Evolutionary conservation across 345 rosid genomes (phyloP), one percentile per base, ranked within the genome.

Genomic region (Litchi chinensis): DNA sequence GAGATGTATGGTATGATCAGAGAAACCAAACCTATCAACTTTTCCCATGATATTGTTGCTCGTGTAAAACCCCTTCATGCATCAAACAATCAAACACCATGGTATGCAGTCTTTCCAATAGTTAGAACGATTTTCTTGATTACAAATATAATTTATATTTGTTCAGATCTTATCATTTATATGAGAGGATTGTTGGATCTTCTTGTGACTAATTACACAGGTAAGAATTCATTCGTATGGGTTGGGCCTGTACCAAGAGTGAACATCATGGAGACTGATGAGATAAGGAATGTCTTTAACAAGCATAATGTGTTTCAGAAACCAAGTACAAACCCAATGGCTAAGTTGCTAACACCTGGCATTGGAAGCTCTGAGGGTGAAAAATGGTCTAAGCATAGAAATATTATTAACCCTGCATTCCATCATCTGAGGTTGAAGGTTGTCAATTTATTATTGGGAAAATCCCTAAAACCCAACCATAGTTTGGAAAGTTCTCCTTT

Each of bases 181-280:
- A 46, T 46, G 8, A 46, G 10, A 46, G 8, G 52, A 46, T 46
- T 46, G 1, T 46, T 8, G 52, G 52, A 46, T 46, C 12, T 46
- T 32, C 3, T 32, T 32, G 37, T 32, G 37, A 32, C 37, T 8
- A 68, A 21, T 40, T 10, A 68, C 75, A 67, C 73, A 81, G 80
- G 80, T 10, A 81, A 81, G 52, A 76, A 73, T 41, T 59, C 67
- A 15, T 81, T 73, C 60, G 0, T 21, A n/a, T 81, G 84, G 84
- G 3, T 9, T 4, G 84, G 81, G 9, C 77, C 78, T 24, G 26
- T 12, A 21, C 84, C 78, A 5, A 59, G 59, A 46, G 57, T 81
- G 54, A 37, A 56, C 66, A 40, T 81, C 32, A 73, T n/a, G 74
- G 63, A 60, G 48, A 71, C 75, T 43, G 71, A 72, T 32, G 74